phyloP scores from a whole-genome alignment of 306 rosid species.

The Rubus idaeus region DNA sequence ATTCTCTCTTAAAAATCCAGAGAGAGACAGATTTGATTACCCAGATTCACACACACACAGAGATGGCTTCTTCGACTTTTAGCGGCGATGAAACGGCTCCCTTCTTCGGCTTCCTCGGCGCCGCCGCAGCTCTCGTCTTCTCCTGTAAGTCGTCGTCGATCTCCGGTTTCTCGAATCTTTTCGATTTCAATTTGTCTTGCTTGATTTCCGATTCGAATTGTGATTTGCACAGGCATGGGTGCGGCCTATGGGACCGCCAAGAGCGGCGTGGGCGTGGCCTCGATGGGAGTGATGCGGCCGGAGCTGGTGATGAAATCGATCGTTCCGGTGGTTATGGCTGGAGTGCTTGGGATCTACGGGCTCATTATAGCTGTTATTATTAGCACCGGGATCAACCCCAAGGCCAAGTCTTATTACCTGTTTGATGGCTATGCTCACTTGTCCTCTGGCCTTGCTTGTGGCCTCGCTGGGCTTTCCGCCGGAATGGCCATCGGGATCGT shows the following conservation, averaged over 20 bases:
- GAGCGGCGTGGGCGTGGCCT: slow-evolving; percentile 84
- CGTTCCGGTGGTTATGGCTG: slow-evolving; percentile 85
- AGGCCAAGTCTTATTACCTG: slow-evolving; percentile 69
- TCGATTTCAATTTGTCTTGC: not conserved
- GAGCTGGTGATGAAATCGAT: slow-evolving; percentile 85
- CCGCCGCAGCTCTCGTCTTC: slow-evolving; percentile 77
- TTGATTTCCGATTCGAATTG: not conserved
- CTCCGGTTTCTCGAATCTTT: not conserved
- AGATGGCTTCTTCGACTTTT: slow-evolving; percentile 40
- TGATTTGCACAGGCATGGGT: slow-evolving; percentile 58
- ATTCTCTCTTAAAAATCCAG: not conserved
- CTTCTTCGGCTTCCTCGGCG: slow-evolving; percentile 79
- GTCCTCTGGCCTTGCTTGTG: slow-evolving; percentile 83
- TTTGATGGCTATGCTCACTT: slow-evolving; percentile 83
- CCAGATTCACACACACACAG: not conserved
- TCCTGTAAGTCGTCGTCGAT: slow-evolving; percentile 40
- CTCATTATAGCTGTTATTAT: slow-evolving; percentile 74
- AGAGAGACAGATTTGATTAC: not conserved
- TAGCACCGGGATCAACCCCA: slow-evolving; percentile 74
- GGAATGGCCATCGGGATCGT: slow-evolving; percentile 86
- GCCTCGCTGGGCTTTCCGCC: slow-evolving; percentile 81
- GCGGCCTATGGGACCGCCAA: slow-evolving; percentile 77
- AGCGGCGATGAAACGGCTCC: slow-evolving; percentile 90
- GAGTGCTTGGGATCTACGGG: slow-evolving; percentile 74
- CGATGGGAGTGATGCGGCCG: slow-evolving; percentile 83